Percentiles rank a stretch among this genome's conserved stretches.
Conservation (phyloP, 83 land plant genomes). For the Picea mariana region DNA sequence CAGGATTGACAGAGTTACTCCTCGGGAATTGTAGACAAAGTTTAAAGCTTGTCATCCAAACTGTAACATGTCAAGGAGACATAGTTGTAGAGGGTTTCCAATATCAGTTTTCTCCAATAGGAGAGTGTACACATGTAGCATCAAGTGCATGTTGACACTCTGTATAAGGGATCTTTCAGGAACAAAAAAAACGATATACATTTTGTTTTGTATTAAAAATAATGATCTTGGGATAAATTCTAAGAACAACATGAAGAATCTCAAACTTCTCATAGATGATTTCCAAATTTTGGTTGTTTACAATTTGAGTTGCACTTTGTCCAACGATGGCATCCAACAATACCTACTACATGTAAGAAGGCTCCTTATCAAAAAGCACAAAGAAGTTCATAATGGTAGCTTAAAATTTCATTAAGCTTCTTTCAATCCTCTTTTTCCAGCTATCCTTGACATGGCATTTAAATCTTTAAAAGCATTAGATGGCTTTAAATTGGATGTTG, state of each 20-base stretch:
- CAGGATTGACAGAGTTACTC: too few species aligned
- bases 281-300: constrained; percentile 52
- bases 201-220: constrained; percentile 64
- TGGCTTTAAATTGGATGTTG: constrained; percentile 26
- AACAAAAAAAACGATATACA: constrained; percentile 83
- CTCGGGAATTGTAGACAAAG: too few species aligned
- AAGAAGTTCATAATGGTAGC: constrained; percentile 64
- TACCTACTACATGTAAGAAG: constrained; percentile 60
- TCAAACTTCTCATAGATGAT: constrained; percentile 89
- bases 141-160: constrained; percentile 80
- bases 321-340: constrained; percentile 66
- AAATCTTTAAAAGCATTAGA: constrained; percentile 24
- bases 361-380: constrained; percentile 52
- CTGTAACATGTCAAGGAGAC: neutral
- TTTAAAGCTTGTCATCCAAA: too few species aligned
- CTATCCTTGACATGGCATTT: constrained; percentile 25
- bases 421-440: constrained; percentile 94
- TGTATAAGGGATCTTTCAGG: constrained; percentile 88
- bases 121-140: constrained; percentile 73
- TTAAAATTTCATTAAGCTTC: constrained; percentile 80
- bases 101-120: constrained; percentile 81
- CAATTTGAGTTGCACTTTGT: constrained; percentile 72
- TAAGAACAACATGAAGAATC: constrained; percentile 59
- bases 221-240: constrained; percentile 64
- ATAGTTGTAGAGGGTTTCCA: constrained; percentile 89